Evolutionary conservation across 371 early-diverging fungal species (phyloP), one percentile per base, ranked within the genome.

Genomic region (Basidiobolus heterosporus): DNA sequence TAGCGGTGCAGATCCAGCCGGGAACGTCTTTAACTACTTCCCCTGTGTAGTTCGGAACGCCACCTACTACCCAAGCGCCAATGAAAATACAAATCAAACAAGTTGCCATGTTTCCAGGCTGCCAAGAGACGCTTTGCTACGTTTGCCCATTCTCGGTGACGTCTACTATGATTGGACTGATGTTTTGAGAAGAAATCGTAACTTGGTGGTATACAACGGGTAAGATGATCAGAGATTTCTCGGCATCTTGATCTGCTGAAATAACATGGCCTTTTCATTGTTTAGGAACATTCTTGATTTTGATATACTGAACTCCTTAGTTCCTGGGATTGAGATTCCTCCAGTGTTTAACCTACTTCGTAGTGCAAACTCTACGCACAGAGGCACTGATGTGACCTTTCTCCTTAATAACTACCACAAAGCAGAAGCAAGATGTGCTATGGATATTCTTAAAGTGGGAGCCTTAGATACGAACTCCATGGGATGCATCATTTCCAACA

Each of bases 401-500:
- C 30, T 30, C 30, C 9, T 30, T 9, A 30, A 30, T 9, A 30
- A 30, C 30, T 30, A 30, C 9, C 30, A 30, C 30, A 30, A 30
- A 9, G 30, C 30, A 5, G 30, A 30, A 30, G 79, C 72, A 20
- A 66, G 73, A 22, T 86, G 87, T 51, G 52, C 83, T 49, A 65
- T 67, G 2, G 81, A 82, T 19, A 64, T 76, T 19, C 68, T 81
- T 59, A 73, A 78, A 50, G 83, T 83, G 17, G 88, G 86, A 3
- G 76, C 79, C 1, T 61, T 88, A 23, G 85, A 85, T 54, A 67
- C 73, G 6, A 65, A 72, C 43, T 73, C 85, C 4, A 66, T 80
- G 2, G 85, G 88, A 0, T 88, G 88, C 56, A 79, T 88, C 43
- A 69, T 76, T 21, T 75, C 84, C 6, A 80, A 83, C 54, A 77